phyloP scores from a whole-genome alignment of 306 rosid genomes.

The Gynostemma pentaphyllum region DNA sequence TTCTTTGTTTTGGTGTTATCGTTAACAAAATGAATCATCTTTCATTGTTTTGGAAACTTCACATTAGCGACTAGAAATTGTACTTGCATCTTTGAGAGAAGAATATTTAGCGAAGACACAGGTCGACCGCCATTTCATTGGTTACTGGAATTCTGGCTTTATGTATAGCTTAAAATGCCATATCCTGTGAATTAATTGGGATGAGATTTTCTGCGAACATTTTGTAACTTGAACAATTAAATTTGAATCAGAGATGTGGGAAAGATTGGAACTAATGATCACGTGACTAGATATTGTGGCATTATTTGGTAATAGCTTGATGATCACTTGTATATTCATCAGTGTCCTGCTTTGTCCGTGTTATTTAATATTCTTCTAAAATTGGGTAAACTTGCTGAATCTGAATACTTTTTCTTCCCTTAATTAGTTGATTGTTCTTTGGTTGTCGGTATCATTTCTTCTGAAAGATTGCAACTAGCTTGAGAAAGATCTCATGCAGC shows the following conservation, averaged over 20 bases:
- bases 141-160: neutral
- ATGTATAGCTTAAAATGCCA: neutral
- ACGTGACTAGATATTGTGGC: neutral
- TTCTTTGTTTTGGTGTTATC: neutral
- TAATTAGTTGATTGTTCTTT: neutral
- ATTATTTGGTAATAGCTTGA: neutral
- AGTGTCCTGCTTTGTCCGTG: neutral
- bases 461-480: neutral
- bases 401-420: neutral
- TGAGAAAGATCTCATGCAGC: neutral
- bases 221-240: neutral
- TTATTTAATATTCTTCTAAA: neutral
- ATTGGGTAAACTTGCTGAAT: neutral
- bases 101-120: neutral
- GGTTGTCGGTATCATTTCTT: neutral
- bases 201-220: neutral
- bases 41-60: neutral
- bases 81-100: neutral
- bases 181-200: neutral
- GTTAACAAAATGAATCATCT: neutral
- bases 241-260: neutral
- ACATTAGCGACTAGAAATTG: neutral
- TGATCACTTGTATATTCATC: neutral
- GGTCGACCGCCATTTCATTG: neutral
- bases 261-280: neutral